Evolutionary conservation across 441 rosid species (phyloP).

Genomic region (Arabidopsis lyrata): DNA sequence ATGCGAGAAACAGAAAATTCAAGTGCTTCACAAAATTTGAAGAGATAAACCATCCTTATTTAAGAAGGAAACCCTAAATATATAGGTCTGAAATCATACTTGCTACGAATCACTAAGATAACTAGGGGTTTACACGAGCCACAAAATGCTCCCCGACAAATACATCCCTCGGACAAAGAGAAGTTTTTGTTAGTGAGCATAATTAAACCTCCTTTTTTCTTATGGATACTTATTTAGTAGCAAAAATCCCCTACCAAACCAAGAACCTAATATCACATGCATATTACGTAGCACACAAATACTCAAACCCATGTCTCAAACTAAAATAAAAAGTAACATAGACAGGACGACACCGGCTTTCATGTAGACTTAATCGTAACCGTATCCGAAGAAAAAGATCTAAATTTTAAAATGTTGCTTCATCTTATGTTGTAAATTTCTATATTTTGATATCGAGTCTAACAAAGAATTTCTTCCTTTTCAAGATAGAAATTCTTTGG

Average conservation of each 20-base stretch:
- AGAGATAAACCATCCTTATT: slow-evolving; percentile 45
- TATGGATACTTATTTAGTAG: slow-evolving; percentile 18
- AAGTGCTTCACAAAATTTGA: slow-evolving; percentile 70
- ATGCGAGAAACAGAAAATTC: slow-evolving; percentile 72
- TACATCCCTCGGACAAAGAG: slow-evolving; percentile 67
- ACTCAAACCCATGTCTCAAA: slow-evolving; percentile 13
- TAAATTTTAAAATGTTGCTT: slow-evolving; percentile 46
- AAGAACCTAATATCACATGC: slow-evolving; percentile 34
- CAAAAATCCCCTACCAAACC: slow-evolving; percentile 24
- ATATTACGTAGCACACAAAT: slow-evolving; percentile 44
- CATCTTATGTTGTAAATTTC: neutral
- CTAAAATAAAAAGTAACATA: neutral
- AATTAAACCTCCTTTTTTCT: slow-evolving; percentile 40
- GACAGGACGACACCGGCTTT: slow-evolving; percentile 14
- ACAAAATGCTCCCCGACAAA: slow-evolving; percentile 83
- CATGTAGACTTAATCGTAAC: slow-evolving; percentile 4
- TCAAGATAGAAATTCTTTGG: slow-evolving; percentile 44
- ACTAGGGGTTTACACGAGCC: slow-evolving; percentile 46
- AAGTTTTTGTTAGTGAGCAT: slow-evolving; percentile 95
- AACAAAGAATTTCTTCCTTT: slow-evolving; percentile 49
- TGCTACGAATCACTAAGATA: slow-evolving; percentile 42
- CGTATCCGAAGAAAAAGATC: slow-evolving; percentile 27
- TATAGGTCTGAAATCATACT: slow-evolving; percentile 9
- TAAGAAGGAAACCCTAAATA: slow-evolving; percentile 1
- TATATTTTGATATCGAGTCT: slow-evolving; percentile 32